These are phyloP conservation scores for Terfezia claveryi DNA, from an alignment of 495 filamentous ascomycete genomes.

Conservation along the genomic window DNA sequence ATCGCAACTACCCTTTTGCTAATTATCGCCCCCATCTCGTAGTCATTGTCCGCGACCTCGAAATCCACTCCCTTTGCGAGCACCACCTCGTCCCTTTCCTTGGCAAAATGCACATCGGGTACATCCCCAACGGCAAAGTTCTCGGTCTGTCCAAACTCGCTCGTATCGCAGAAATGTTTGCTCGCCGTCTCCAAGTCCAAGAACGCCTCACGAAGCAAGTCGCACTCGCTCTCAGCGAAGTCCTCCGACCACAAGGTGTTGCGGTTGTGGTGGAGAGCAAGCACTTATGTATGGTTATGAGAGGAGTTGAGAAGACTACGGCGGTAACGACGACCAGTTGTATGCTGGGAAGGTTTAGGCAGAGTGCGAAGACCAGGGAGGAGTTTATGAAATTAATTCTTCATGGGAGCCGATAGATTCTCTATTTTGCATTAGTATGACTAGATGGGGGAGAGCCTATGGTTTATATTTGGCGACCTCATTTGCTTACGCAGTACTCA, in stretches of 20 bases:
- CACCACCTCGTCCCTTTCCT: constrained; percentile 94
- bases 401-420: background rate
- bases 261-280: constrained; percentile 93
- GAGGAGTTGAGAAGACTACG: constrained; percentile 74
- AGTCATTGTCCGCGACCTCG: constrained; percentile 94
- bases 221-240: constrained; percentile 76
- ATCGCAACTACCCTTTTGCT: background rate
- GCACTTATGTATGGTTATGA: constrained; percentile 89
- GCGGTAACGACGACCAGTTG: constrained; percentile 84
- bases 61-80: constrained; percentile 87
- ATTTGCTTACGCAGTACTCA: too few relatives aligned
- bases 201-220: constrained; percentile 92
- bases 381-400: constrained; percentile 40
- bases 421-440: too few relatives aligned
- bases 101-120: constrained; percentile 98
- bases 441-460: too few relatives aligned
- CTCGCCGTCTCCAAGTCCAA: constrained; percentile 77
- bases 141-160: constrained; percentile 91
- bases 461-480: too few relatives aligned
- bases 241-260: constrained; percentile 83
- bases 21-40: background rate
- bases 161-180: constrained; percentile 92
- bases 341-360: constrained; percentile 82
- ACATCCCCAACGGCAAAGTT: constrained; percentile 68
- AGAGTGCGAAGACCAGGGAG: constrained; percentile 76